Evolutionary conservation across 345 rosid species (phyloP).

Genomic region (Theobroma cacao): DNA sequence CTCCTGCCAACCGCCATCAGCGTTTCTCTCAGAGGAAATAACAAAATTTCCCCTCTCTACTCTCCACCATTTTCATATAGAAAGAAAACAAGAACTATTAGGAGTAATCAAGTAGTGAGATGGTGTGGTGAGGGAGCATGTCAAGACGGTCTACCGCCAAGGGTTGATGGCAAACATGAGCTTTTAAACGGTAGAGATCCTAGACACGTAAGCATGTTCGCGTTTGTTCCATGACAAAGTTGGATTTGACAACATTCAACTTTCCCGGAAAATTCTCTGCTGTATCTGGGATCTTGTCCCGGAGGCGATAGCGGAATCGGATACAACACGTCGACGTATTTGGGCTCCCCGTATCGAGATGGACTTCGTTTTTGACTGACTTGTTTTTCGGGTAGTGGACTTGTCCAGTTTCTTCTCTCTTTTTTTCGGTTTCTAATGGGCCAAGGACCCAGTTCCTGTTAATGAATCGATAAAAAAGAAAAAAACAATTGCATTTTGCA

Average conservation of each 20-base stretch:
- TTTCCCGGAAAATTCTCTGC: background rate
- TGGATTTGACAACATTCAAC: background rate
- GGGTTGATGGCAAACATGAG: no score
- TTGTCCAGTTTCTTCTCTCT: background rate
- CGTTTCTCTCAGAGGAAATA: no score
- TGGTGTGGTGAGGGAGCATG: background rate
- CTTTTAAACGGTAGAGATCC: background rate
- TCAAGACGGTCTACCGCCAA: background rate
- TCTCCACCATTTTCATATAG: no score
- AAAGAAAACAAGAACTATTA: no score
- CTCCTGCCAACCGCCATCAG: background rate
- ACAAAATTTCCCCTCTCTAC: no score
- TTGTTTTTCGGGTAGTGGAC: background rate
- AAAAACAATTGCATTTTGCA: no score
- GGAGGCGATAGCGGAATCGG: background rate
- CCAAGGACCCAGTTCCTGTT: background rate
- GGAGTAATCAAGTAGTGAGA: background rate
- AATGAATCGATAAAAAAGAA: no score
- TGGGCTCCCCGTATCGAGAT: background rate
- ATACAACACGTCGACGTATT: background rate
- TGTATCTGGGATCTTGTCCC: background rate
- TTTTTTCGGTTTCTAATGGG: background rate
- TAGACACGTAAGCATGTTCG: conserved; percentile 4
- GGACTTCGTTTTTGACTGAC: no score
- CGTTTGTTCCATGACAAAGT: background rate